Evolutionary conservation across 345 rosid species (phyloP).

Genomic region (Hibiscus mutabilis): DNA sequence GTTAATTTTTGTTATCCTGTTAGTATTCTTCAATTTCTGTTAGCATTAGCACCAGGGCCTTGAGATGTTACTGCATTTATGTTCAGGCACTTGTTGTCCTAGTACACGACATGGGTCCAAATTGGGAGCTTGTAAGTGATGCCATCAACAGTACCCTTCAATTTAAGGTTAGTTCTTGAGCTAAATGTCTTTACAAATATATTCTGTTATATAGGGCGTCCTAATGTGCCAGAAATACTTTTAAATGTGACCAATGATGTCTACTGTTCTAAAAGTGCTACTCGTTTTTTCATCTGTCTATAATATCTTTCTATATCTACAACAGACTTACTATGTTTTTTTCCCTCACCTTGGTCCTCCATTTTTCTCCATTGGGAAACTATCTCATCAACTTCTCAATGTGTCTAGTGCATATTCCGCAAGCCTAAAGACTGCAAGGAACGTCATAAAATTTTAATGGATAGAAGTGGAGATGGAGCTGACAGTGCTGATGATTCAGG

Average conservation of each 20-base stretch:
- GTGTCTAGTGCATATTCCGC: conserved; percentile 78
- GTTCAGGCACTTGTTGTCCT: conserved; percentile 95
- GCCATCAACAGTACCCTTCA: conserved; percentile 85
- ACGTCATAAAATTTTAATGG: conserved; percentile 89
- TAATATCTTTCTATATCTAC: background rate
- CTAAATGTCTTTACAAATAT: conserved; percentile 5
- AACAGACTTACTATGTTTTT: background rate
- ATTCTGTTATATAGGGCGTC: background rate
- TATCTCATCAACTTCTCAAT: conserved; percentile 9
- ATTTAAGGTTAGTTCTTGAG: conserved; percentile 54
- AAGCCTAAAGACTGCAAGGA: conserved; percentile 93
- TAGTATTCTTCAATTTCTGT: conserved; percentile 16
- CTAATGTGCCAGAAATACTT: background rate
- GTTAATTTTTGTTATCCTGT: conserved; percentile 28
- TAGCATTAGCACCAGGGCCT: conserved; percentile 16
- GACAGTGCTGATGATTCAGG: conserved; percentile 99
- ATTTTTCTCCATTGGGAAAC: background rate
- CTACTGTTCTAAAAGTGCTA: background rate
- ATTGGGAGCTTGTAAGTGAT: conserved; percentile 99
- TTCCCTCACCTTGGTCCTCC: background rate
- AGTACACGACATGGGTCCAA: conserved; percentile 99
- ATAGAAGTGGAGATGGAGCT: conserved; percentile 86
- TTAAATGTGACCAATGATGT: background rate
- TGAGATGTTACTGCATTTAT: conserved; percentile 12
- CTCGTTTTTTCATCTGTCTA: background rate